Evolutionary conservation across 176 grass and related monocot genomes (phyloP), one percentile per base, ranked within the genome.

Genomic region (Areca catechu): DNA sequence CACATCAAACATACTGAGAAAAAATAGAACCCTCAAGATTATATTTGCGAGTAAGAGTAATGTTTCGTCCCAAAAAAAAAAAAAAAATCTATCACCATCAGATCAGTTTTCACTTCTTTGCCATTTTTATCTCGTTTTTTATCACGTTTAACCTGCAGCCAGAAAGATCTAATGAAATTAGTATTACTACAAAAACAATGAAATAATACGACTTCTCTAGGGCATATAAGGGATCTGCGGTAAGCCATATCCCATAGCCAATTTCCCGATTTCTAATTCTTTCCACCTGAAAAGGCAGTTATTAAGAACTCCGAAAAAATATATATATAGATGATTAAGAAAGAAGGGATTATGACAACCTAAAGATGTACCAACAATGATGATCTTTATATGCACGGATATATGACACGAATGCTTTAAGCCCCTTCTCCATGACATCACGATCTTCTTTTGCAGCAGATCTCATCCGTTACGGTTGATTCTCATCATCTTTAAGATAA

Each of bases 321-420:
- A n/a, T n/a, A n/a, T n/a, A n/a, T 53, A 18, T 18, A 53, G 22
- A 19, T 49, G 30, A 50, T 27, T 65, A 47, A 60, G 54, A 29
- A 67, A 59, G 18, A n/a, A 65, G 30, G 20, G 5, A 60, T 20
- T 56, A 61, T 48, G 20, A 50, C 15, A 47, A 80, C 51, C 72
- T 91, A 76, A 92, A 92, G 56, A 98, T 92, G 66, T 83, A 98
- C 50, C 81, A 85, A 48, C 93, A 98, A 43, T 98, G 93, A 48
- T 98, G 93, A 54, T 92, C 93, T 74, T 98, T 98, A 57, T 98
- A 98, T 73, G 93, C 81, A 28, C 83, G 84, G 25, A 98, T 49
- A 48, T 79, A 91, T 7, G 93, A 98, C n/a, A 98, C 93, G 67
- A 98, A 98, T 48, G 87, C 80, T 80, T 80, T 91, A 34, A 85